These are phyloP conservation scores for Geopyxis carbonaria DNA, from an alignment of 495 filamentous ascomycete genomes.

Conservation along the genomic window DNA sequence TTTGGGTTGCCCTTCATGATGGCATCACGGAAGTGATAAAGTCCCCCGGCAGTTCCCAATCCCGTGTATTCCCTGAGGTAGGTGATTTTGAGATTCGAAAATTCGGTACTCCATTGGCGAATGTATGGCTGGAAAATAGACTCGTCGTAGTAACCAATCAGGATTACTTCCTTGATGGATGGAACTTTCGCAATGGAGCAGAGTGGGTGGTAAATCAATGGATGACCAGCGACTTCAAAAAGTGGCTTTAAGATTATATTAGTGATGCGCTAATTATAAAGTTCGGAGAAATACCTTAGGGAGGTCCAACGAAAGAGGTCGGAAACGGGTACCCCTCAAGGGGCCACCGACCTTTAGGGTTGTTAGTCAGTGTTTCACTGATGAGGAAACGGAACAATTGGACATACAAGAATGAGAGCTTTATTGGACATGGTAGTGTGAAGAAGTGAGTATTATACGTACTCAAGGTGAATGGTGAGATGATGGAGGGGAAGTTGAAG, in stretches of 20 bases:
- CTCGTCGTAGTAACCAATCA: slow-evolving; percentile 99
- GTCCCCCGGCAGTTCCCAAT: slow-evolving; percentile 82
- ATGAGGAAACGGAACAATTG: too few relatives aligned
- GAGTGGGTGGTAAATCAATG: slow-evolving; percentile 95
- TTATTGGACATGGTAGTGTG: too few relatives aligned
- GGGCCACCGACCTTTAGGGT: slow-evolving; percentile 67
- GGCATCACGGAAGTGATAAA: slow-evolving; percentile 99
- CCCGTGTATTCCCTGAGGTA: slow-evolving; percentile 98
- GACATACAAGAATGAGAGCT: too few relatives aligned
- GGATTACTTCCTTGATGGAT: slow-evolving; percentile 84
- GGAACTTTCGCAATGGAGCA: slow-evolving; percentile 81
- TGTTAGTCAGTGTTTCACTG: too few relatives aligned
- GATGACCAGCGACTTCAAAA: slow-evolving; percentile 95
- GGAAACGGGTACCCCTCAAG: slow-evolving; percentile 87
- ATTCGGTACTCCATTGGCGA: slow-evolving; percentile 67
- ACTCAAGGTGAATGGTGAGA: too few relatives aligned
- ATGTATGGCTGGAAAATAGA: slow-evolving; percentile 93
- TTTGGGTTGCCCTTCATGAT: slow-evolving; percentile 93
- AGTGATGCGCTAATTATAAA: slow-evolving; percentile 12
- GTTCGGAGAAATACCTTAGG: slow-evolving; percentile 56
- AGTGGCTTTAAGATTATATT: slow-evolving; percentile 49
- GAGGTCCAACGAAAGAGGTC: slow-evolving; percentile 88
- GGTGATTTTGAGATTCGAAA: slow-evolving; percentile 76
- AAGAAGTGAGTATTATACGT: too few relatives aligned
- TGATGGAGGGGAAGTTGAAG: too few relatives aligned